Evolutionary conservation across 768 basidiomycete genomes (phyloP).

Genomic region (Russula dissimulans): DNA sequence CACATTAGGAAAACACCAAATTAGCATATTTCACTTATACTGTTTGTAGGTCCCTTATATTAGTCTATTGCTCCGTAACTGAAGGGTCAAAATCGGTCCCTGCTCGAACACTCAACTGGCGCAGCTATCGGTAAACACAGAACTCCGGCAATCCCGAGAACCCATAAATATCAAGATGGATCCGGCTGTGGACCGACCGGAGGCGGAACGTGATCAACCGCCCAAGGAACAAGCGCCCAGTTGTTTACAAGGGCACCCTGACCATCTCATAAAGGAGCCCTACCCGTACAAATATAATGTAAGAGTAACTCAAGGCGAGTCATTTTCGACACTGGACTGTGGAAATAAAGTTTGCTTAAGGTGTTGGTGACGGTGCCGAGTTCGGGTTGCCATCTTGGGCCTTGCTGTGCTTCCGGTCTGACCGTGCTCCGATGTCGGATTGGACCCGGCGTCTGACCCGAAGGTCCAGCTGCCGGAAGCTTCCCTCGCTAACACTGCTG

Average conservation of each 20-base stretch:
- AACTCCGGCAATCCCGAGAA: not conserved
- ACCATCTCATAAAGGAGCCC: too few relatives aligned
- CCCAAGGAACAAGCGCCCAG: not conserved
- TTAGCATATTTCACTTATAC: constrained; percentile 11
- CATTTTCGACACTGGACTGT: not conserved
- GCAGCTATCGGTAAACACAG: too few relatives aligned
- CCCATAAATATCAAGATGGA: too few relatives aligned
- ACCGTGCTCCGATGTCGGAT: not conserved
- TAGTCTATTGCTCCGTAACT: constrained; percentile 1
- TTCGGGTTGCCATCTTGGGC: not conserved
- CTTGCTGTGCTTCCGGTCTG: constrained; percentile 5
- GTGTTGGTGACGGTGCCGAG: not conserved
- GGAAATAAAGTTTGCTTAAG: not conserved
- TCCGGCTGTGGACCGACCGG: too few relatives aligned
- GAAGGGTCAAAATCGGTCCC: not conserved
- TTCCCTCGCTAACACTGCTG: not conserved
- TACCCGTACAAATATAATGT: too few relatives aligned
- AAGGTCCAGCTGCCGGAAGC: not conserved
- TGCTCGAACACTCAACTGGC: too few relatives aligned
- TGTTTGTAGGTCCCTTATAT: constrained; percentile 11
- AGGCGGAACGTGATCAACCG: not conserved
- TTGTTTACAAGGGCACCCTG: too few relatives aligned
- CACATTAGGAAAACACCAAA: not conserved
- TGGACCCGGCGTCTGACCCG: not conserved
- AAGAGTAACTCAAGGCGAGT: not conserved